Percentiles rank a stretch among this genome's conserved stretches.
These are phyloP conservation scores for Jacaranda mimosifolia DNA, from an alignment of 257 asterid genomes.

Conservation along the genomic window DNA sequence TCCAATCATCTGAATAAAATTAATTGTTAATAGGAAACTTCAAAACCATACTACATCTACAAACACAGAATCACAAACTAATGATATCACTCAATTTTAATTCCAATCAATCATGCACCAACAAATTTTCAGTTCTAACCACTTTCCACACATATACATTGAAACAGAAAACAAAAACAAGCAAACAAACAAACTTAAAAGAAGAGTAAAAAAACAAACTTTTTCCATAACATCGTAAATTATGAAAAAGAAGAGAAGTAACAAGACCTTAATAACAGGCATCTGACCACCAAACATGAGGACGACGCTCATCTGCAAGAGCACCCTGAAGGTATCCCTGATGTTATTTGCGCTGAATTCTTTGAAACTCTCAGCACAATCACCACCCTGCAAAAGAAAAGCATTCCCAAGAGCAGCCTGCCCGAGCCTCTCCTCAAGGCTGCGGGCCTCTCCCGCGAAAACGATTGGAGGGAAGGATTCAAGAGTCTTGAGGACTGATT, in stretches of 20 bases:
- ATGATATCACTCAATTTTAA: background rate
- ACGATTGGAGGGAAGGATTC: slow-evolving; percentile 81
- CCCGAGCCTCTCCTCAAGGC: slow-evolving; percentile 71
- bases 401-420: slow-evolving; percentile 84
- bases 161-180: background rate
- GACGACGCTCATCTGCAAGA: slow-evolving; percentile 87
- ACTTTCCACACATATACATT: background rate
- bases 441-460: slow-evolving; percentile 86
- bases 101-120: background rate
- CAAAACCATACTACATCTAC: background rate
- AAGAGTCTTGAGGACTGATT: slow-evolving; percentile 67
- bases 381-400: slow-evolving; percentile 82
- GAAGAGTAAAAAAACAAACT: background rate
- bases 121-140: background rate
- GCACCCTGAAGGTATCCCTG: slow-evolving; percentile 81
- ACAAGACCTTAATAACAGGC: slow-evolving; percentile 74
- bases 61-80: background rate
- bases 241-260: background rate
- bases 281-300: slow-evolving; percentile 92
- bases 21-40: background rate
- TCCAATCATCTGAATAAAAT: background rate
- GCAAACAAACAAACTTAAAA: background rate
- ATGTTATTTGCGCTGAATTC: slow-evolving; percentile 83
- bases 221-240: background rate
- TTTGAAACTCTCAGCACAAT: slow-evolving; percentile 89